A percentile compares a stretch with the other conserved stretches of the same genome.
These are phyloP conservation scores for Chalciporus pseudorubinellus DNA, from an alignment of 768 basidiomycete genomes.

Conservation along the genomic window DNA sequence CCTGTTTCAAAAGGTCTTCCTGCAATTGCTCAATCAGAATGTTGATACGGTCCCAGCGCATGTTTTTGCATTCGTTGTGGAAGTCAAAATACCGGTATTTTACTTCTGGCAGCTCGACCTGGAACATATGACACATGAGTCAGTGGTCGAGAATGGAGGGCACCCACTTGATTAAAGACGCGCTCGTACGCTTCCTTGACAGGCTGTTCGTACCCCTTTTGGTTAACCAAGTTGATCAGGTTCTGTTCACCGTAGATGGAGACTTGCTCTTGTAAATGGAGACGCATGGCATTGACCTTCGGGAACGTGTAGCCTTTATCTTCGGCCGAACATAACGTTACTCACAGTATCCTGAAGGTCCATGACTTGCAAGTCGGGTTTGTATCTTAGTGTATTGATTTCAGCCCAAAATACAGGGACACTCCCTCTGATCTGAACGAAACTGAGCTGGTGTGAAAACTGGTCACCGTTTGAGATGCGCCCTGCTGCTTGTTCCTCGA, in stretches of 20 bases:
- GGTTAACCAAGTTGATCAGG: constrained; percentile 90
- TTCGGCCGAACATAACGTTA: constrained; percentile 5
- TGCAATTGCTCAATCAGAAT: constrained; percentile 75
- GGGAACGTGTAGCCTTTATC: constrained; percentile 3
- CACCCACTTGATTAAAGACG: constrained; percentile 57
- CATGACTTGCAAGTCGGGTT: constrained; percentile 96
- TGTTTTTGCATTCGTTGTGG: constrained; percentile 89
- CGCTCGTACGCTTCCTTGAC: constrained; percentile 95
- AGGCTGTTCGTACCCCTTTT: constrained; percentile 88
- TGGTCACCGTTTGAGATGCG: constrained; percentile 42
- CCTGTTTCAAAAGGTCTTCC: constrained; percentile 64
- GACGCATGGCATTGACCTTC: constrained; percentile 66
- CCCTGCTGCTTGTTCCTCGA: constrained; percentile 55
- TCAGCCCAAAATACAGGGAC: constrained; percentile 97
- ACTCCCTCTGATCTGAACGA: constrained; percentile 92
- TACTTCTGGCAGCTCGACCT: constrained; percentile 66
- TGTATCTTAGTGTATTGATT: constrained; percentile 91
- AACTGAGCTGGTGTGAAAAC: constrained; percentile 67
- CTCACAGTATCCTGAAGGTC: constrained; percentile 82
- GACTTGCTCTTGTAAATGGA: constrained; percentile 73
- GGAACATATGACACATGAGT: background rate
- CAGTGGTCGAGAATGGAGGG: background rate
- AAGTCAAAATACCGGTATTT: constrained; percentile 97
- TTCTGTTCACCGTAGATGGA: constrained; percentile 73
- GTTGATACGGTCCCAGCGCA: constrained; percentile 93